phyloP scores from a whole-genome alignment of 768 basidiomycete genomes.

The Suillus weaverae region DNA sequence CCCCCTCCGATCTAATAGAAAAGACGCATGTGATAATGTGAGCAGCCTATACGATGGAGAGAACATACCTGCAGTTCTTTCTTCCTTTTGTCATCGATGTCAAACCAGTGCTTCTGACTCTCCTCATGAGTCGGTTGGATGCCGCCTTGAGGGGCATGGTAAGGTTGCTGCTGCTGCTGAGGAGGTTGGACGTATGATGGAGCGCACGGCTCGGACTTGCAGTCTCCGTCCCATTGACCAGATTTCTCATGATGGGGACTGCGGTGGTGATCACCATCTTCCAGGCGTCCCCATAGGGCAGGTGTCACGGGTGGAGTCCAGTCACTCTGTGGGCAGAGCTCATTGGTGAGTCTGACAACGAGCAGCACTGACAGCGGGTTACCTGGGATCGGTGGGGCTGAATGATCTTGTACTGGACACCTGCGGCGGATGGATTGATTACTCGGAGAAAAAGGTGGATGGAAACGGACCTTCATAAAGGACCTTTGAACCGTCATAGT shows the following conservation, averaged over 20 bases:
- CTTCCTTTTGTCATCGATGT: slow-evolving; percentile 55
- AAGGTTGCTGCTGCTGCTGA: slow-evolving; percentile 27
- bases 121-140: slow-evolving; percentile 40
- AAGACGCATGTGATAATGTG: not conserved
- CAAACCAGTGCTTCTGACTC: slow-evolving; percentile 55
- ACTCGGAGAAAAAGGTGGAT: slow-evolving; percentile 7
- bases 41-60: not conserved
- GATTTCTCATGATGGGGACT: slow-evolving; percentile 18
- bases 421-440: slow-evolving; percentile 26
- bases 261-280: slow-evolving; percentile 31
- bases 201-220: slow-evolving; percentile 6
- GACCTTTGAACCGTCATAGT: slow-evolving; percentile 55
- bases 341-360: slow-evolving; percentile 11
- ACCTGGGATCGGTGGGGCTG: slow-evolving; percentile 74
- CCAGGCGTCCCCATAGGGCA: slow-evolving; percentile 64
- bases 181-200: slow-evolving; percentile 7
- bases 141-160: slow-evolving; percentile 23
- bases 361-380: slow-evolving; percentile 6
- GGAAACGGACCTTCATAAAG: slow-evolving; percentile 47
- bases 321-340: slow-evolving; percentile 44
- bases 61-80: slow-evolving; percentile 53
- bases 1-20: slow-evolving; percentile 61
- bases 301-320: slow-evolving; percentile 67
- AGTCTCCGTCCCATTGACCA: slow-evolving; percentile 22
- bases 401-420: slow-evolving; percentile 63